Conservation (phyloP, 176 grass and related monocot genomes). For the Guadua angustifolia region DNA sequence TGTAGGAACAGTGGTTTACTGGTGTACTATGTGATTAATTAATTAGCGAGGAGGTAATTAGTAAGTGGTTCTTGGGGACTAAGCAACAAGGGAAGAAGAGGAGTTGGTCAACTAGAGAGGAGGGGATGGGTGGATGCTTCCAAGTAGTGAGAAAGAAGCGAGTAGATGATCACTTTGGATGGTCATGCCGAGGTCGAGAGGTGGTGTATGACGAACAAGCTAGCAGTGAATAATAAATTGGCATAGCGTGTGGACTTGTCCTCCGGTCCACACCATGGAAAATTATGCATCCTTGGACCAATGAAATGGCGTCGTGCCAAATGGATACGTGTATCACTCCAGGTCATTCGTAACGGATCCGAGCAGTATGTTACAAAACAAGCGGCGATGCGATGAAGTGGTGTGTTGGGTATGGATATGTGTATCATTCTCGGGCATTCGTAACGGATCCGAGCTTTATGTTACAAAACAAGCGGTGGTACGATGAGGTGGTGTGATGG, state of each 20-base stretch:
- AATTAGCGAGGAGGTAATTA: too few species aligned
- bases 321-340: too few species aligned
- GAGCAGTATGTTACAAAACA: too few species aligned
- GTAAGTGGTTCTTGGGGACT: conserved; percentile 39
- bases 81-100: conserved; percentile 13
- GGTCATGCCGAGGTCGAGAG: background rate
- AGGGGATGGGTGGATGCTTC: conserved; percentile 22
- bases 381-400: too few species aligned
- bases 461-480: too few species aligned
- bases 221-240: background rate
- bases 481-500: too few species aligned
- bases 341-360: too few species aligned
- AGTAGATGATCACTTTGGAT: background rate
- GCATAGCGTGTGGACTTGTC: background rate
- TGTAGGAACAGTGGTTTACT: background rate
- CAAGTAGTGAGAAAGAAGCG: background rate
- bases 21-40: background rate
- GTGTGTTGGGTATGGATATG: too few species aligned
- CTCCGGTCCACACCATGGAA: background rate
- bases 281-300: background rate
- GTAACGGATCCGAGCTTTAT: too few species aligned
- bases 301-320: too few species aligned
- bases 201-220: background rate
- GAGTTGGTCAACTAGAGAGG: conserved; percentile 26
- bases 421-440: too few species aligned